Conservation (phyloP, 164 flowering plant genomes). For the Pachysandra terminalis region DNA sequence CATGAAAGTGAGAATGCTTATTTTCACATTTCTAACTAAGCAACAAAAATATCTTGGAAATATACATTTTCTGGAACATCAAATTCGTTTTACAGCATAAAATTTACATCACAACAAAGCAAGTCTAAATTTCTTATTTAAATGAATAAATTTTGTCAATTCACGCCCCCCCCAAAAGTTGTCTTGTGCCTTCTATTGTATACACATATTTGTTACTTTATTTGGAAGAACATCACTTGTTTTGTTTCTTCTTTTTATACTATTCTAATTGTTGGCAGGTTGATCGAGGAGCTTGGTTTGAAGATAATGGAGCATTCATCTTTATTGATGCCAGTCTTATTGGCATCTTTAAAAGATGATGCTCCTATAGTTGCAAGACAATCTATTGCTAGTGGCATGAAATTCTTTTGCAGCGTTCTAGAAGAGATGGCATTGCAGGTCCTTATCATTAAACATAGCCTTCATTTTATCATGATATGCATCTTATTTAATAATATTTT, state of each 20-base stretch:
- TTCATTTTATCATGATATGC: not conserved
- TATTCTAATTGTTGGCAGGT: slow-evolving; percentile 42
- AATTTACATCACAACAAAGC: too few relatives aligned
- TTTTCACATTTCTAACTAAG: too few relatives aligned
- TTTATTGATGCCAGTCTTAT: slow-evolving; percentile 48
- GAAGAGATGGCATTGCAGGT: slow-evolving; percentile 86
- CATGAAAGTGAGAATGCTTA: too few relatives aligned
- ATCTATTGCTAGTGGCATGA: slow-evolving; percentile 60
- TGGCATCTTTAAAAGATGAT: slow-evolving; percentile 52
- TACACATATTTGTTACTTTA: not conserved
- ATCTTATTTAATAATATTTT: not conserved
- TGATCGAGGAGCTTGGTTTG: slow-evolving; percentile 61
- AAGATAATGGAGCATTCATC: slow-evolving; percentile 56
- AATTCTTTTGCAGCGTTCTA: slow-evolving; percentile 47
- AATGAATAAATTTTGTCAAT: not conserved
- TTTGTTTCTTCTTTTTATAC: slow-evolving; percentile 1
- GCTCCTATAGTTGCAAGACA: slow-evolving; percentile 56
- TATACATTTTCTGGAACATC: too few relatives aligned
- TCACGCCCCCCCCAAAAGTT: not conserved
- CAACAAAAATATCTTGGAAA: too few relatives aligned
- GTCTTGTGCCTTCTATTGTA: not conserved
- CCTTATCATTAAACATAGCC: slow-evolving; percentile 2
- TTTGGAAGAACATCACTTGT: not conserved
- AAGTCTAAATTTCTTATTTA: not conserved
- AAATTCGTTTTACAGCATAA: too few relatives aligned